Base-by-base conservation (phyloP, 768 basidiomycete genomes). In the Calocybe indica region DNA sequence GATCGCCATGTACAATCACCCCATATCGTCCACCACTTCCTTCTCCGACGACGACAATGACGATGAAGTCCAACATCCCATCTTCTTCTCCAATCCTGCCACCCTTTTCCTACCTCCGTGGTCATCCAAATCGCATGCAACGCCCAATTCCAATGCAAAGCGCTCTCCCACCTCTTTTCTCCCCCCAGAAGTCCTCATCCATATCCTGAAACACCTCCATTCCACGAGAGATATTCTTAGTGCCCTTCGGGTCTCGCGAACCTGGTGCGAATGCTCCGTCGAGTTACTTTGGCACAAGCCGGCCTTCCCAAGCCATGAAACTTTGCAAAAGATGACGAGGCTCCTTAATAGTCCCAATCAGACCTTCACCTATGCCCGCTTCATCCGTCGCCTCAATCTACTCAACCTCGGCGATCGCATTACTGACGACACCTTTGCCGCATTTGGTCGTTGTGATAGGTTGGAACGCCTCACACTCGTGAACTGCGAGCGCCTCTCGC, bases 221-320 rank as follows among this genome's bases (percentile, higher is more conserved):
- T 74, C 80, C 0, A 70, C 84, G 30, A 74, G 76, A 50, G 89
- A 95, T 64, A 76, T 97, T 40, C 79, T 85, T 53, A 71, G 74
- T 53, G 76, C 80, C 36, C 75, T 94, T 51, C 81, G 85, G 48
- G 93, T 97, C 28, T 92, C 84, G 13, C 83, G 90, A 48, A 76
- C 82, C 28, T 99, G 95, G 93, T 97, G 92, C 74, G 87, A 94
- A 61, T 96, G 92, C 65, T 83, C 92, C 30, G 92, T 94, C 37
- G 91, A 97, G 64, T 77, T 97, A 14, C 75, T 98, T 15, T 99
- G 94, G 94, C 86, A 92, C 65, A 87, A 89, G 58, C 94, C 94
- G 13, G 73, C 74, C 45, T 82, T 98, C 60, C 71, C 80, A 22
- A 80, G 79, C 49, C 72, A 81, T 48, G 68, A 75, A 46, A 84